A percentile compares a stretch with the other conserved stretches of the same genome.
Conservation (phyloP, 441 rosid species). For the Manihot esculenta region DNA sequence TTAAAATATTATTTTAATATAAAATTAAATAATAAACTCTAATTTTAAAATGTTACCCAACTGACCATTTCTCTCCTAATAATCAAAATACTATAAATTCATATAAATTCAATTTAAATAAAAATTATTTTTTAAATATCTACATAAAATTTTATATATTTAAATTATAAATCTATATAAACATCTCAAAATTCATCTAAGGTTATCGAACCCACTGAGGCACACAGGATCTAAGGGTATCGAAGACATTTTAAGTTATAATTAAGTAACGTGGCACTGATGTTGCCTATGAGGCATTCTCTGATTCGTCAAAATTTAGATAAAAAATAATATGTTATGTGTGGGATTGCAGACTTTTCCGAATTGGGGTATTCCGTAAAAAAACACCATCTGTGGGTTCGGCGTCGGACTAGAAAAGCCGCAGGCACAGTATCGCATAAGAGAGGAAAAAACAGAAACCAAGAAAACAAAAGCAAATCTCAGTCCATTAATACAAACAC, state of each 20-base stretch:
- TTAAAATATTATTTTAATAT: too few species aligned
- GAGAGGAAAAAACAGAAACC: neutral
- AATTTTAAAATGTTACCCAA: too few species aligned
- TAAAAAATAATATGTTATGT: neutral
- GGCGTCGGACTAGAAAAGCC: neutral
- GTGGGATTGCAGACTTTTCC: neutral
- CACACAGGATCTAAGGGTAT: neutral
- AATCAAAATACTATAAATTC: too few species aligned
- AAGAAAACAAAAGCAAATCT: neutral
- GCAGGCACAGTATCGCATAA: neutral
- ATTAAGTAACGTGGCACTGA: neutral
- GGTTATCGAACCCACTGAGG: too few species aligned
- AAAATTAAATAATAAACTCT: too few species aligned
- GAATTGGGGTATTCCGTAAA: neutral
- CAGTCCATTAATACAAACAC: slow-evolving; percentile 3
- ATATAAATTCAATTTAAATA: too few species aligned
- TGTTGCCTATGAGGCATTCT: neutral
- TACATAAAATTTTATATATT: too few species aligned
- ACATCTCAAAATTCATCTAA: too few species aligned
- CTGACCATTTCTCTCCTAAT: too few species aligned
- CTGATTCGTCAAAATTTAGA: neutral
- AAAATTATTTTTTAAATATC: too few species aligned
- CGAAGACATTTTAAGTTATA: neutral
- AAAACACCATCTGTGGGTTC: neutral
- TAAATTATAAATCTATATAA: too few species aligned